Percentiles rank a stretch among this genome's conserved stretches.
Conservation (phyloP, 768 basidiomycete species). For the Symmetrospora coprosmae region DNA sequence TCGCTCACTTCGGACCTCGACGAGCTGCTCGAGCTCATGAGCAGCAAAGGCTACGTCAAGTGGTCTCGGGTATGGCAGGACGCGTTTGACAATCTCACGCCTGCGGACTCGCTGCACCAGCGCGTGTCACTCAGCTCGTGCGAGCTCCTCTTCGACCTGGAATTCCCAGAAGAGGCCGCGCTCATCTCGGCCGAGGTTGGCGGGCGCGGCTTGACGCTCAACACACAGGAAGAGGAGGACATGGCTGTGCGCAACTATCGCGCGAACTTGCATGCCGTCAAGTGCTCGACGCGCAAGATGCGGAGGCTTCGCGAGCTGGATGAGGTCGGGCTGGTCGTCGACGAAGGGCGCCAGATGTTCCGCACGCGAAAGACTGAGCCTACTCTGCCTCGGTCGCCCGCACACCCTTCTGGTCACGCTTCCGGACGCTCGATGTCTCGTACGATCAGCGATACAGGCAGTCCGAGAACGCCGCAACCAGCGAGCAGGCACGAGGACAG, state of each 20-base stretch:
- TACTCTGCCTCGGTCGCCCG: too few relatives aligned
- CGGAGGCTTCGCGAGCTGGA: constrained; percentile 8
- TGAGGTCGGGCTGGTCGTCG: too few relatives aligned
- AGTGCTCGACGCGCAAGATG: constrained; percentile 8
- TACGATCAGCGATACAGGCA: too few relatives aligned
- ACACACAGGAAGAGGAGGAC: constrained; percentile 14
- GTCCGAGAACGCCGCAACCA: too few relatives aligned
- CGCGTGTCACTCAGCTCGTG: constrained; percentile 7
- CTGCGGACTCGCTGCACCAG: constrained; percentile 7
- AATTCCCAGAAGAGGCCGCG: constrained; percentile 19
- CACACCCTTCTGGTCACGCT: too few relatives aligned
- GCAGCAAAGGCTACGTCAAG: constrained; percentile 15
- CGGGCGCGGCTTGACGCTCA: constrained; percentile 1
- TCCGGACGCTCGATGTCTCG: too few relatives aligned
- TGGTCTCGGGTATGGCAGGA: constrained; percentile 19
- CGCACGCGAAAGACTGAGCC: neutral
- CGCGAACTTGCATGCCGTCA: constrained; percentile 2
- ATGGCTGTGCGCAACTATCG: constrained; percentile 9
- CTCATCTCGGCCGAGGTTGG: constrained; percentile 9
- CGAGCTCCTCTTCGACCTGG: constrained; percentile 10
- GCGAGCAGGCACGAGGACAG: too few relatives aligned
- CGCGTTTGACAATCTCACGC: constrained; percentile 2
- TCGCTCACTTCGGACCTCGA: constrained; percentile 6
- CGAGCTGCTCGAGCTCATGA: constrained; percentile 7
- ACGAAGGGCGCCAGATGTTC: neutral